A percentile compares a stretch with the other conserved stretches of the same genome.
These are phyloP conservation scores for Monilinia polystroma DNA, from an alignment of 2,329 filamentous ascomycete species.

Conservation along the genomic window DNA sequence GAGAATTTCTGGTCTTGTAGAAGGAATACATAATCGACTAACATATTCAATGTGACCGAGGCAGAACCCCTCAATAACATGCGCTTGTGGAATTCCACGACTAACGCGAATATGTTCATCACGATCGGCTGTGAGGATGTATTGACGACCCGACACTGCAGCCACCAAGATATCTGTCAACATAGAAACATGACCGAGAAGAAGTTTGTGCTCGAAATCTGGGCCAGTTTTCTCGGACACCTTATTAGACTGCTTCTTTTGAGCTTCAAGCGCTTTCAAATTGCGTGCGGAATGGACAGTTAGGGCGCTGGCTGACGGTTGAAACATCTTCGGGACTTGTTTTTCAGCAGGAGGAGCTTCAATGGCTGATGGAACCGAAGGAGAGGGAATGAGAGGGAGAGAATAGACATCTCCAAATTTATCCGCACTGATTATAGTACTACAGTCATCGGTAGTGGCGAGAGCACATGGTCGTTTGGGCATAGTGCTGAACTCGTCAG, in stretches of 20 bases:
- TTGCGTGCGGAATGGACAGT: constrained; percentile 67
- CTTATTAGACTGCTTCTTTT: constrained; percentile 48
- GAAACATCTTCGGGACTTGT: constrained; percentile 40
- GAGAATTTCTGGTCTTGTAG: constrained; percentile 57
- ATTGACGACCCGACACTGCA: constrained; percentile 52
- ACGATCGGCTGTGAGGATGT: constrained; percentile 66
- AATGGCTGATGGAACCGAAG: constrained; percentile 23
- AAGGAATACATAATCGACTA: constrained; percentile 68
- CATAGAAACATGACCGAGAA: constrained; percentile 94
- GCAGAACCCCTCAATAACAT: constrained; percentile 87
- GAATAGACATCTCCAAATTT: constrained; percentile 98
- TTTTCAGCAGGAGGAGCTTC: constrained; percentile 26
- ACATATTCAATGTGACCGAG: constrained; percentile 86
- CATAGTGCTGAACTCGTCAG: constrained; percentile 56
- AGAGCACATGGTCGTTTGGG: constrained; percentile 85
- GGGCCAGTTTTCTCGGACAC: constrained; percentile 40
- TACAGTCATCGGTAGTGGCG: constrained; percentile 64
- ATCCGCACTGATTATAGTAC: constrained; percentile 78
- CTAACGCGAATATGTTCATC: constrained; percentile 89
- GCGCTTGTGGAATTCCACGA: constrained; percentile 74
- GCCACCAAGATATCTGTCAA: constrained; percentile 71
- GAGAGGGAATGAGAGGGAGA: constrained; percentile 63
- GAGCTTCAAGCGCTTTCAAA: constrained; percentile 58
- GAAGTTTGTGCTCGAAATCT: constrained; percentile 70
- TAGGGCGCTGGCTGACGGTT: constrained; percentile 55